Evolutionary conservation across 202 grass and related monocot genomes (phyloP), one percentile per base, ranked within the genome.

Genomic region (Hordeum pubiflorum): DNA sequence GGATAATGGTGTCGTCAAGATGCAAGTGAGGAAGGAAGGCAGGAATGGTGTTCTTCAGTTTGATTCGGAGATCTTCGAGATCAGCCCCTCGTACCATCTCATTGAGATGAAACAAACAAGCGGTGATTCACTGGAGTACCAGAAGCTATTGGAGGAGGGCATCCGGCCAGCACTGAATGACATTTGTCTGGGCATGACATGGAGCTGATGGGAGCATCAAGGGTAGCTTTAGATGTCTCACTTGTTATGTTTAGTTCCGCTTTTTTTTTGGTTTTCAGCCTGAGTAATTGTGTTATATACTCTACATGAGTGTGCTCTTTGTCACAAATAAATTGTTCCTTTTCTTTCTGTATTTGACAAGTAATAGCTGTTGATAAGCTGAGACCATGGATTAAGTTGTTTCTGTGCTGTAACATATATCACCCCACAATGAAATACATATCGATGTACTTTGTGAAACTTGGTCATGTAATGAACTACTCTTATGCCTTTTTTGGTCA

Each of bases 111-210:
- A 95, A 54, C 87, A 91, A 72, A 88, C 79, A 58, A 76, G 66
- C 18, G 95, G 95, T 5, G 95, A 98, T 85, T 72, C 82, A 34
- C 40, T 91, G 23, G 91, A 98, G 84, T 97, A 94, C 76, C 74
- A 83, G 23, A 91, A 81, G 75, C 5, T 93, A 38, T 37, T 90
- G 63, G 85, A 91, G 48, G 77, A 94, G 61, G 58, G 80, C 72
- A 84, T 97, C 74, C 85, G 85, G 57, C 91, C 91, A 33, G 87
- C 77, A 72, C 74, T 97, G 10, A 86, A 84, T 43, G 94, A 97
- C 52, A 89, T 97, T 97, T 69, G 80, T 94, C 71, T 92, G 87
- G 87, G 69, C 87, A 58, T 90, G 83, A 89, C 85, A 92, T 79
- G 81, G 83, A 44, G 86, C 87, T 79, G 9, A 62, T 58, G 63